phyloP scores from a whole-genome alignment of 2,329 filamentous ascomycete species.

The Cyphellophora attinorum region DNA sequence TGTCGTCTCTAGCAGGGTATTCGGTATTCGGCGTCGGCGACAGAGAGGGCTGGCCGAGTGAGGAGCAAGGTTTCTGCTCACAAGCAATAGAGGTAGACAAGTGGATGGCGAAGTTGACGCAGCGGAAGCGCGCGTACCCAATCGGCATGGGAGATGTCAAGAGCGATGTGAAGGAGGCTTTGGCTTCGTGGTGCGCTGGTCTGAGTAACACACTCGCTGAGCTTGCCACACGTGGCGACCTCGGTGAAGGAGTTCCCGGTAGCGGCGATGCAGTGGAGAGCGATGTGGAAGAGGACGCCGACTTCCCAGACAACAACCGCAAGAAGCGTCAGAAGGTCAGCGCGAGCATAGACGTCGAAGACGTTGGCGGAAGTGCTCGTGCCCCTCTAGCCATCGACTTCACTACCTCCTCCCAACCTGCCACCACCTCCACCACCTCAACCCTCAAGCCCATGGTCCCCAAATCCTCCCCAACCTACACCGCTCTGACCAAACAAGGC shows the following conservation, averaged over 20 bases:
- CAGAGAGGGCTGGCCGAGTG: constrained; percentile 81
- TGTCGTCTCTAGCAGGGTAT: constrained; percentile 71
- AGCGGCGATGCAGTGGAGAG: constrained; percentile 80
- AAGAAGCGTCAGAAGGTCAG: constrained; percentile 34
- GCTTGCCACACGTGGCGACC: constrained; percentile 40
- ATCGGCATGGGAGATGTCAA: constrained; percentile 82
- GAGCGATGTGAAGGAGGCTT: constrained; percentile 53
- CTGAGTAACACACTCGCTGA: constrained; percentile 61
- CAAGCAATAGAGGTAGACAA: constrained; percentile 84
- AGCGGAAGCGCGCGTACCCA: constrained; percentile 75
- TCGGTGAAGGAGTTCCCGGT: constrained; percentile 61
- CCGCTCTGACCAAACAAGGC: constrained; percentile 86
- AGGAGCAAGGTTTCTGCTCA: constrained; percentile 83
- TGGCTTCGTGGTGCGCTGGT: constrained; percentile 71
- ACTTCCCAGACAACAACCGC: constrained; percentile 29
- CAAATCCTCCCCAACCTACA: constrained; percentile 77
- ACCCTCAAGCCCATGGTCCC: constrained; percentile 86
- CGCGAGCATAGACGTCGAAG: constrained; percentile 70
- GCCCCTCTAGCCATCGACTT: constrained; percentile 71
- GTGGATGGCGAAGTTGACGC: constrained; percentile 95
- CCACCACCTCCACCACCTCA: constrained; percentile 25
- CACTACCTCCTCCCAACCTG: constrained; percentile 43
- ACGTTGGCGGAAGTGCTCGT: constrained; percentile 44
- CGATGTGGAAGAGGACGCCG: constrained; percentile 50
- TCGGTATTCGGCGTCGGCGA: constrained; percentile 93